Evolutionary conservation across 768 basidiomycete species (phyloP).

Genomic region (Brasilioporus rufonigricans): DNA sequence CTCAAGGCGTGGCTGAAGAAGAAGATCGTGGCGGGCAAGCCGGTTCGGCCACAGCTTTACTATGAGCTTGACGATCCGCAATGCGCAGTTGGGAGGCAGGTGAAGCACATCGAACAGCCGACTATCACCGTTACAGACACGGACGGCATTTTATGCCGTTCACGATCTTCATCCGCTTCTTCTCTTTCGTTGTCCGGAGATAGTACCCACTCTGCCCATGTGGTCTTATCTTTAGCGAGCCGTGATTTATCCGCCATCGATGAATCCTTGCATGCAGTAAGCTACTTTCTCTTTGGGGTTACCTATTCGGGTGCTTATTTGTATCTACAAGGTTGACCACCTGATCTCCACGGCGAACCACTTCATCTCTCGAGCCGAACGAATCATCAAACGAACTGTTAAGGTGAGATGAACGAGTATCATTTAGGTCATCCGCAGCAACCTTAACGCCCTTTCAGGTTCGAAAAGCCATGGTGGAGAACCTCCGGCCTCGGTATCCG

Average conservation of each 20-base stretch:
- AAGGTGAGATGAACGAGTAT: constrained; percentile 39
- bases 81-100: constrained; percentile 40
- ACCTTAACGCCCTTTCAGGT: constrained; percentile 34
- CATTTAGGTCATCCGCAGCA: background rate
- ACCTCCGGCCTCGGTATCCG: constrained; percentile 36
- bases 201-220: constrained; percentile 43
- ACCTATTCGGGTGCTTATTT: constrained; percentile 6
- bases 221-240: constrained; percentile 50
- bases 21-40: constrained; percentile 46
- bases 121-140: constrained; percentile 24
- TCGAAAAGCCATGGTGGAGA: constrained; percentile 46
- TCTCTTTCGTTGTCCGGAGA: constrained; percentile 29
- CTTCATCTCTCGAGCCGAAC: constrained; percentile 56
- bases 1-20: constrained; percentile 65
- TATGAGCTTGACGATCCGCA: constrained; percentile 39
- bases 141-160: constrained; percentile 19
- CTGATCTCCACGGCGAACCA: constrained; percentile 53
- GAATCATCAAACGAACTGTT: constrained; percentile 53
- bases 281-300: constrained; percentile 20
- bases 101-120: constrained; percentile 26
- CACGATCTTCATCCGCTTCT: constrained; percentile 4
- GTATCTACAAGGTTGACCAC: constrained; percentile 47
- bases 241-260: constrained; percentile 58
- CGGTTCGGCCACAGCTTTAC: constrained; percentile 37
- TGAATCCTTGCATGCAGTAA: constrained; percentile 52